phyloP scores from a whole-genome alignment of 441 rosid genomes.

The Populus hybrid region DNA sequence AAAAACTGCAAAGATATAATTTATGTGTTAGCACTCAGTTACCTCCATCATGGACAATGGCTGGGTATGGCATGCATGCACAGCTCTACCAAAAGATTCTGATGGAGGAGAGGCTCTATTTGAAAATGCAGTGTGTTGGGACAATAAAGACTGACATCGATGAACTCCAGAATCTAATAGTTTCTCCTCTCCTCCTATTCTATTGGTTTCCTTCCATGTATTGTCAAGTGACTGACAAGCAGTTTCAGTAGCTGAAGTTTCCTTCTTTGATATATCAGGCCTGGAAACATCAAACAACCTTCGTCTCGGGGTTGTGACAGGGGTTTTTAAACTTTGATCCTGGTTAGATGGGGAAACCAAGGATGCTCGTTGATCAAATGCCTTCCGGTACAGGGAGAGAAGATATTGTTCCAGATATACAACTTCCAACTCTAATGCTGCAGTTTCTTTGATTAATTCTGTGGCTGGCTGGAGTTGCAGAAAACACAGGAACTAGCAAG shows the following conservation, averaged over 20 bases:
- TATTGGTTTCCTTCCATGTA: constrained; percentile 34
- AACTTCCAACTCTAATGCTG: constrained; percentile 87
- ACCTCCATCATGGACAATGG: constrained; percentile 76
- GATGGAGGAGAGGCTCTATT: constrained; percentile 47
- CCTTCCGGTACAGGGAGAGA: constrained; percentile 79
- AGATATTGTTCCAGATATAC: constrained; percentile 85
- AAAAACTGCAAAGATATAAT: not conserved
- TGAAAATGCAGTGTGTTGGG: constrained; percentile 59
- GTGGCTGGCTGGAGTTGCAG: constrained; percentile 58
- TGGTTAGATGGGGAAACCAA: constrained; percentile 46
- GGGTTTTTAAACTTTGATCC: constrained; percentile 41
- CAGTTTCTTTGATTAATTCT: constrained; percentile 79
- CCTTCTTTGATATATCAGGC: constrained; percentile 34
- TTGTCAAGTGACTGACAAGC: constrained; percentile 32
- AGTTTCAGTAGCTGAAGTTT: constrained; percentile 35
- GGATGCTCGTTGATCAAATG: constrained; percentile 69
- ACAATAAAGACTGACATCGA: constrained; percentile 75
- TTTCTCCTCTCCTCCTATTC: constrained; percentile 5
- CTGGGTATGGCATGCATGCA: constrained; percentile 74
- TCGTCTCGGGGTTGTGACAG: constrained; percentile 42
- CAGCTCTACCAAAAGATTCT: constrained; percentile 48
- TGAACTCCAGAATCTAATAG: too few relatives aligned
- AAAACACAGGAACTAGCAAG: constrained; percentile 10
- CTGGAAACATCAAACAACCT: constrained; percentile 45
- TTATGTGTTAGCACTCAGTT: constrained; percentile 20